phyloP scores from a whole-genome alignment of 1,284 basidiomycete genomes.

The Ustilago cynodontis region DNA sequence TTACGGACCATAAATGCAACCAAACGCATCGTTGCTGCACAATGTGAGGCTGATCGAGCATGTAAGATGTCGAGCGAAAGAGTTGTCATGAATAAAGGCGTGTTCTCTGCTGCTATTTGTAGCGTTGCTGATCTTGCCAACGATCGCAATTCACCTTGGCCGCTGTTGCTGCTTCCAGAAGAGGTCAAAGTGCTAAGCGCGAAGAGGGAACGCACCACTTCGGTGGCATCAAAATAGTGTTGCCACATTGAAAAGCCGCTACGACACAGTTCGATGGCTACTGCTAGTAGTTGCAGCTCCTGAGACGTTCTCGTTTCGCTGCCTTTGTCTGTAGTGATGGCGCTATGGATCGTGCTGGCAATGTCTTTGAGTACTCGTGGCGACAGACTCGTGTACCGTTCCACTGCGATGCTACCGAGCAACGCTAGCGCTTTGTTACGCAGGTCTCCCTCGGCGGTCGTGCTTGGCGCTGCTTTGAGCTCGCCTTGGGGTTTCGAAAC shows the following conservation, averaged over 20 bases:
- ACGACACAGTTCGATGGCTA: conserved; percentile 89
- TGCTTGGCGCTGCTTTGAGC: conserved; percentile 3
- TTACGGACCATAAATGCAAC: conserved; percentile 93
- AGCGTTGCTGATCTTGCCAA: conserved; percentile 83
- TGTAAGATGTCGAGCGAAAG: conserved; percentile 89
- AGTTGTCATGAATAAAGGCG: conserved; percentile 94
- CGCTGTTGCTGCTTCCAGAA: conserved; percentile 13
- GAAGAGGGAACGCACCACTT: conserved; percentile 87
- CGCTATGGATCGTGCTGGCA: conserved; percentile 79
- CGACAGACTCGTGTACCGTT: conserved; percentile 82
- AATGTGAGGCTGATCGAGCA: conserved; percentile 81
- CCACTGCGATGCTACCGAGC: conserved; percentile 78
- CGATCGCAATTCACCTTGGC: conserved; percentile 44
- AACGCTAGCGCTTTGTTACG: conserved; percentile 32
- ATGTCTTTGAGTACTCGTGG: conserved; percentile 83
- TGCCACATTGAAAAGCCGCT: conserved; percentile 94
- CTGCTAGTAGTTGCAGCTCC: conserved; percentile 75
- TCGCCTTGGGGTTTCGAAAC: neutral
- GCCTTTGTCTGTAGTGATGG: conserved; percentile 24
- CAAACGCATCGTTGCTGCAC: conserved; percentile 90
- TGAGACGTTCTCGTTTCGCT: conserved; percentile 27
- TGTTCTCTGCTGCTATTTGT: conserved; percentile 84
- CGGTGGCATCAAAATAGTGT: conserved; percentile 90
- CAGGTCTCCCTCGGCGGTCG: conserved; percentile 13
- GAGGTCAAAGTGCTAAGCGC: conserved; percentile 71